Conservation (phyloP, 768 basidiomycete species). For the Collybiopsis luxurians region DNA sequence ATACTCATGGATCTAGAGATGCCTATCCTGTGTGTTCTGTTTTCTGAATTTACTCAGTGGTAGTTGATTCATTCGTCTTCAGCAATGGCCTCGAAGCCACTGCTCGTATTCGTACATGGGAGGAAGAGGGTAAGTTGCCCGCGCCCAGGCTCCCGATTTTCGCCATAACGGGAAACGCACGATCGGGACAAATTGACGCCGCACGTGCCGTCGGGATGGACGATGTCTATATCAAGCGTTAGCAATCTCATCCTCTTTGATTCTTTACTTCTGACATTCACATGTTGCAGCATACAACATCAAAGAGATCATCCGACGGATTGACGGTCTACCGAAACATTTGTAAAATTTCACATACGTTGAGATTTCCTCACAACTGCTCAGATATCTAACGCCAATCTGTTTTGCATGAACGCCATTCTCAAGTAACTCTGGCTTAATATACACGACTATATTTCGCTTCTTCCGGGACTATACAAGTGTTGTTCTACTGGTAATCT, state of each 20-base stretch:
- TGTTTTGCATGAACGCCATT: too few species aligned
- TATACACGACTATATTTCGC: too few species aligned
- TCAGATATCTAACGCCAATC: too few species aligned
- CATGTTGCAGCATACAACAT: neutral
- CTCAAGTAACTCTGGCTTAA: too few species aligned
- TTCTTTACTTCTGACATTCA: neutral
- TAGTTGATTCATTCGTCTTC: neutral
- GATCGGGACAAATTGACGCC: constrained; percentile 5
- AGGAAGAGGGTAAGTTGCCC: constrained; percentile 2
- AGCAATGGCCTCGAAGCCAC: constrained; percentile 5
- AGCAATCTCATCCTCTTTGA: too few species aligned
- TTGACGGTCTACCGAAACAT: neutral
- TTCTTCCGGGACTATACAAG: too few species aligned
- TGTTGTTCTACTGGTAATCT: too few species aligned
- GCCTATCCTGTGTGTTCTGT: constrained; percentile 6
- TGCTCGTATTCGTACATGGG: constrained; percentile 7
- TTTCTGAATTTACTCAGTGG: neutral
- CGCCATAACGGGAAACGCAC: constrained; percentile 8
- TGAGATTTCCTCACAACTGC: too few species aligned
- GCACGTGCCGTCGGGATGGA: constrained; percentile 10
- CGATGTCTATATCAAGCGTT: constrained; percentile 11
- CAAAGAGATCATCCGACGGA: neutral
- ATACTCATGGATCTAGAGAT: constrained; percentile 11
- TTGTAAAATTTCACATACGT: too few species aligned
- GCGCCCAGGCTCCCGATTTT: constrained; percentile 4